Conservation (phyloP, 2,329 filamentous ascomycete genomes). For the Fonsecaea pugnacius region DNA sequence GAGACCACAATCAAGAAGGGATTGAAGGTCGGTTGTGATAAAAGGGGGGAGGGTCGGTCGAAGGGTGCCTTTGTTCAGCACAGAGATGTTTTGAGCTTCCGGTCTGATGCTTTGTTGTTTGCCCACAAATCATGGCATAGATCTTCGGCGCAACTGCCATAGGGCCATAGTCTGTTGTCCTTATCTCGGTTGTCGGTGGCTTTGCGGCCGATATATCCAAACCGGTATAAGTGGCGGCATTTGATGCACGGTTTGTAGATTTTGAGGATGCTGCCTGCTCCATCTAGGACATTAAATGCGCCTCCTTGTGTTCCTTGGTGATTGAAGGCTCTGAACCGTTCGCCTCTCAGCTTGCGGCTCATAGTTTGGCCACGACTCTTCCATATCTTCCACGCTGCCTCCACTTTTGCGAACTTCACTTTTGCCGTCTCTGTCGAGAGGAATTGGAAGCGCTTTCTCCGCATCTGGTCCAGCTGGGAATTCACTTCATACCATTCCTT, state of each 20-base stretch:
- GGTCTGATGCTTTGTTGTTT: slow-evolving; percentile 15
- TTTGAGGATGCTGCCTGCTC: slow-evolving; percentile 18
- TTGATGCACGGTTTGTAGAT: slow-evolving; percentile 11
- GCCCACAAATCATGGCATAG: not conserved
- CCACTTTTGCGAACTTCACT: not conserved
- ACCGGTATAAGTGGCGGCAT: slow-evolving; percentile 15
- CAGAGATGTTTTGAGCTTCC: slow-evolving; percentile 8
- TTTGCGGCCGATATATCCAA: slow-evolving; percentile 6
- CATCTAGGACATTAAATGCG: slow-evolving; percentile 11
- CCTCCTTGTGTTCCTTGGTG: not conserved
- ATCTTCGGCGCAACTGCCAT: slow-evolving; percentile 3
- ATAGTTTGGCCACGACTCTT: not conserved
- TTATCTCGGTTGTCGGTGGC: slow-evolving; percentile 5
- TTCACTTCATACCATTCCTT: not conserved
- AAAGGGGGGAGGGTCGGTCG: slow-evolving; percentile 9
- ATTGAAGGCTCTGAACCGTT: not conserved
- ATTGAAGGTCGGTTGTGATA: slow-evolving; percentile 15
- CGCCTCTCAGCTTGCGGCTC: not conserved
- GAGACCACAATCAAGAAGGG: slow-evolving; percentile 11
- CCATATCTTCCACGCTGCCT: not conserved
- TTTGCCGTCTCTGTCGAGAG: not conserved
- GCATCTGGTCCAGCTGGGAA: not conserved
- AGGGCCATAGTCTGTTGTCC: not conserved
- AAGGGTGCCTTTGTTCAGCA: slow-evolving; percentile 19
- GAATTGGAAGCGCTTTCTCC: not conserved